phyloP scores from a whole-genome alignment of 371 early-diverging fungal genomes.

The Lichtheimia corymbifera region DNA sequence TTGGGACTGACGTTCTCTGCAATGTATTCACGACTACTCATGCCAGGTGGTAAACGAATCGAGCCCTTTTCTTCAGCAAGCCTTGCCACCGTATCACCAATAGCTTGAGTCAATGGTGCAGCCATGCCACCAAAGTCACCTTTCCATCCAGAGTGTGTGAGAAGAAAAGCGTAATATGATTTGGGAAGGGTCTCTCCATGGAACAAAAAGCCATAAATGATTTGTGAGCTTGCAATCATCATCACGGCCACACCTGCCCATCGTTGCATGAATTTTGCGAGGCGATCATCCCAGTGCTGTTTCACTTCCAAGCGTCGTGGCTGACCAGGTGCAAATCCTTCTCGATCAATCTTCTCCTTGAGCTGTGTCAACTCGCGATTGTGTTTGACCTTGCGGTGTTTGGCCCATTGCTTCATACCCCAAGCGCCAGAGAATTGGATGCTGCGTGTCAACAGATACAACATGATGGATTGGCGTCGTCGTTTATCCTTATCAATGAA shows the following conservation, averaged over 20 bases:
- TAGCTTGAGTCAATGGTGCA: slow-evolving; percentile 42
- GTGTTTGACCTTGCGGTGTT: slow-evolving; percentile 31
- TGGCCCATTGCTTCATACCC: slow-evolving; percentile 66
- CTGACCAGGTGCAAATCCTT: slow-evolving; percentile 26
- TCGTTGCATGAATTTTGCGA: slow-evolving; percentile 52
- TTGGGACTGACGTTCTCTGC: slow-evolving; percentile 58
- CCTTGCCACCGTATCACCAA: slow-evolving; percentile 39
- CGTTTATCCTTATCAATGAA: slow-evolving; percentile 69
- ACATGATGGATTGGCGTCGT: slow-evolving; percentile 75
- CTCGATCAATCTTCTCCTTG: slow-evolving; percentile 23
- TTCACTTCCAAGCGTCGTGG: slow-evolving; percentile 16
- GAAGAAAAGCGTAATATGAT: slow-evolving; percentile 67
- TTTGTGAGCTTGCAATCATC: slow-evolving; percentile 68
- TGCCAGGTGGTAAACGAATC: slow-evolving; percentile 46
- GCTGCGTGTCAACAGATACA: slow-evolving; percentile 79
- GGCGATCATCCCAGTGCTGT: slow-evolving; percentile 51
- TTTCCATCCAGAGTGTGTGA: slow-evolving; percentile 66
- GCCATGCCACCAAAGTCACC: slow-evolving; percentile 59
- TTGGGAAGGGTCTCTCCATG: slow-evolving; percentile 63
- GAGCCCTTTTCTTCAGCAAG: slow-evolving; percentile 33
- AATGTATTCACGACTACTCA: slow-evolving; percentile 51
- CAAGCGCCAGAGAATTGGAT: slow-evolving; percentile 73
- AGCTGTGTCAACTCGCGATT: slow-evolving; percentile 1
- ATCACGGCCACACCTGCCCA: slow-evolving; percentile 65
- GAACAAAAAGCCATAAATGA: slow-evolving; percentile 64